Evolutionary conservation across 78 protist genomes (phyloP).

Genomic region (Dictyostelium purpureum): DNA sequence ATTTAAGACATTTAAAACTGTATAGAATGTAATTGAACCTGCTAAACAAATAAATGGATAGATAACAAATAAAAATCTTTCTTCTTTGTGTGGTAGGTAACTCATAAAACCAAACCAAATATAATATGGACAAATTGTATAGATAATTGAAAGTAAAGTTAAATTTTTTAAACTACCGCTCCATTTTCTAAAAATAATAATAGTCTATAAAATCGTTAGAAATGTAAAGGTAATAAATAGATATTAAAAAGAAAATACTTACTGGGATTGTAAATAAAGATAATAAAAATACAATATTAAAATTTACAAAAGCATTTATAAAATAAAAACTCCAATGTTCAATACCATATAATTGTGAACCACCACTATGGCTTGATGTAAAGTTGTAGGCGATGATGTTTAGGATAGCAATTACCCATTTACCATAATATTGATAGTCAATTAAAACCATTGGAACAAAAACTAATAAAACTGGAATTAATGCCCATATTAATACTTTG

Average conservation of each 20-base stretch:
- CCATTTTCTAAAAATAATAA: slow-evolving; percentile 8
- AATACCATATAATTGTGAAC: slow-evolving; percentile 83
- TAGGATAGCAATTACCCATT: slow-evolving; percentile 62
- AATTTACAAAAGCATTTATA: slow-evolving; percentile 80
- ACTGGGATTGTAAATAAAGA: slow-evolving; percentile 42
- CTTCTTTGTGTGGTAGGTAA: slow-evolving; percentile 90
- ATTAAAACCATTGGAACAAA: slow-evolving; percentile 66
- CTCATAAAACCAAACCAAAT: slow-evolving; percentile 84
- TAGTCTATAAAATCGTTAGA: neutral
- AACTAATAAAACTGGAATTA: neutral
- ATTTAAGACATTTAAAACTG: neutral
- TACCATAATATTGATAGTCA: slow-evolving; percentile 80
- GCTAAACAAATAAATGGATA: slow-evolving; percentile 82
- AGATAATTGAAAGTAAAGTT: neutral
- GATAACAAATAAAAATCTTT: slow-evolving; percentile 82
- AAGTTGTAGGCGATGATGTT: slow-evolving; percentile 85
- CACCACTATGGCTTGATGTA: slow-evolving; percentile 21
- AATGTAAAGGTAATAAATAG: neutral
- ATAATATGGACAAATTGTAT: slow-evolving; percentile 42
- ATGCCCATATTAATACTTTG: slow-evolving; percentile 19
- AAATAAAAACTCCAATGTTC: slow-evolving; percentile 82
- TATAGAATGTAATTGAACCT: slow-evolving; percentile 56
- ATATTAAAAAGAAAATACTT: neutral
- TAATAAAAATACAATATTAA: slow-evolving; percentile 74
- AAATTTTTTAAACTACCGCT: neutral